These are phyloP conservation scores for Boletus speciosus DNA, from an alignment of 768 basidiomycete species.

Conservation along the genomic window DNA sequence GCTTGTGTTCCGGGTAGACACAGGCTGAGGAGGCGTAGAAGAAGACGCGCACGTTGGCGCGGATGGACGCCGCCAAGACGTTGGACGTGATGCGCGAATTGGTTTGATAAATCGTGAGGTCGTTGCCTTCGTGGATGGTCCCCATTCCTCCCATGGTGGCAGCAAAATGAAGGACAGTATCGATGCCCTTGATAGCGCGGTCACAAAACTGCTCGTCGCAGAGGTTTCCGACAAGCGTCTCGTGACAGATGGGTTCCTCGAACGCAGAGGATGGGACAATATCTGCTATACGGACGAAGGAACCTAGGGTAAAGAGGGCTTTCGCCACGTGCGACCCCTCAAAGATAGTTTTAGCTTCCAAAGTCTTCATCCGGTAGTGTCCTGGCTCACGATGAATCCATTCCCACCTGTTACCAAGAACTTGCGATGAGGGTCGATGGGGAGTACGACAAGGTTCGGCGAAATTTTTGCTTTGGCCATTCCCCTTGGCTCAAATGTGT, in stretches of 20 bases:
- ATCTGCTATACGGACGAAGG: conserved; percentile 45
- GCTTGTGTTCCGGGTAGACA: conserved; percentile 49
- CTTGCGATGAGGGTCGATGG: conserved; percentile 1
- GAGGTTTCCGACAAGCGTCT: conserved; percentile 44
- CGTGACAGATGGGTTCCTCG: conserved; percentile 26
- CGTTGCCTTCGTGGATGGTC: conserved; percentile 50
- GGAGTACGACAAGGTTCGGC: neutral
- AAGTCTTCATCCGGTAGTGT: neutral
- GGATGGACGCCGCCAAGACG: conserved; percentile 38
- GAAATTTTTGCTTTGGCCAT: neutral
- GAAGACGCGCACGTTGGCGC: conserved; percentile 41
- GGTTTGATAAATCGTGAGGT: conserved; percentile 44
- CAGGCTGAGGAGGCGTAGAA: conserved; percentile 60
- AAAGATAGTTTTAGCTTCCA: neutral
- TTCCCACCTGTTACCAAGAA: conserved; percentile 49
- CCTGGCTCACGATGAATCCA: conserved; percentile 48
- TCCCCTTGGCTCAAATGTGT: neutral
- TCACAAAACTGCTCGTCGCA: conserved; percentile 40
- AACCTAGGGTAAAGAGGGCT: conserved; percentile 31
- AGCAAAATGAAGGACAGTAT: conserved; percentile 53
- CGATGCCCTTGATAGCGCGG: conserved; percentile 36
- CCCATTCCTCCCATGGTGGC: conserved; percentile 69
- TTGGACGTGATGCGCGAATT: conserved; percentile 52
- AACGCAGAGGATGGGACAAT: conserved; percentile 26
- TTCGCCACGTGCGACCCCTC: conserved; percentile 53